A percentile compares a stretch with the other conserved stretches of the same genome.
Evolutionary conservation across 208 protist species (phyloP).

Genomic region (Trypanosoma scelopori): DNA sequence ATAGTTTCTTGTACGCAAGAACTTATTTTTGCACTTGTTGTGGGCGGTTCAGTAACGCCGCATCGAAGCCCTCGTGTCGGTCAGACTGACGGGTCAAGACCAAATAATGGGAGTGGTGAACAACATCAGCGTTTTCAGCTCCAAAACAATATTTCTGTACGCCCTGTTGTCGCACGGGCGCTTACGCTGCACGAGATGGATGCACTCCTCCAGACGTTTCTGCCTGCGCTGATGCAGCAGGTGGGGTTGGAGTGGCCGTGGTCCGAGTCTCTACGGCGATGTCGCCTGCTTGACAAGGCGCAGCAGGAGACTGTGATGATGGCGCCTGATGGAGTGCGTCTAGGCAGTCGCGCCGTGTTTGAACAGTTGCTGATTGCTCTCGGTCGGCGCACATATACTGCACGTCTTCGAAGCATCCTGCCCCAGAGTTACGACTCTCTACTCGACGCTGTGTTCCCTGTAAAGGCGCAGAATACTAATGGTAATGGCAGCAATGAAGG

Average conservation of each 20-base stretch:
- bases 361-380: slow-evolving; percentile 45
- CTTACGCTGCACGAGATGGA: slow-evolving; percentile 64
- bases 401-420: slow-evolving; percentile 59
- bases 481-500: neutral
- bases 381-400: slow-evolving; percentile 53
- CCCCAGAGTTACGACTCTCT: slow-evolving; percentile 62
- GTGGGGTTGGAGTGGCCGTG: slow-evolving; percentile 83
- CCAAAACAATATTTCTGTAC: slow-evolving; percentile 3
- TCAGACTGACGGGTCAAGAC: slow-evolving; percentile 1
- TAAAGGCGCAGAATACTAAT: neutral
- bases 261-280: slow-evolving; percentile 63
- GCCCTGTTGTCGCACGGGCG: slow-evolving; percentile 26
- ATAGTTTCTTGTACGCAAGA: slow-evolving; percentile 58
- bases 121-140: neutral
- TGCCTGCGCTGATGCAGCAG: slow-evolving; percentile 72
- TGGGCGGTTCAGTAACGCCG: slow-evolving; percentile 39
- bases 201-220: slow-evolving; percentile 41
- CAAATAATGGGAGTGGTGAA: neutral
- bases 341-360: slow-evolving; percentile 44
- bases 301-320: slow-evolving; percentile 17
- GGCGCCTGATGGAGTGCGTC: slow-evolving; percentile 29
- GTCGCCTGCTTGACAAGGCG: slow-evolving; percentile 47
- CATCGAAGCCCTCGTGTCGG: slow-evolving; percentile 26
- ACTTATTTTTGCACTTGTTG: slow-evolving; percentile 59
- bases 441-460: slow-evolving; percentile 33